Percentiles rank a stretch among this genome's conserved stretches.
These are phyloP conservation scores for Fusarium verticillioides DNA, from an alignment of 2,329 filamentous ascomycete species.

Conservation along the genomic window DNA sequence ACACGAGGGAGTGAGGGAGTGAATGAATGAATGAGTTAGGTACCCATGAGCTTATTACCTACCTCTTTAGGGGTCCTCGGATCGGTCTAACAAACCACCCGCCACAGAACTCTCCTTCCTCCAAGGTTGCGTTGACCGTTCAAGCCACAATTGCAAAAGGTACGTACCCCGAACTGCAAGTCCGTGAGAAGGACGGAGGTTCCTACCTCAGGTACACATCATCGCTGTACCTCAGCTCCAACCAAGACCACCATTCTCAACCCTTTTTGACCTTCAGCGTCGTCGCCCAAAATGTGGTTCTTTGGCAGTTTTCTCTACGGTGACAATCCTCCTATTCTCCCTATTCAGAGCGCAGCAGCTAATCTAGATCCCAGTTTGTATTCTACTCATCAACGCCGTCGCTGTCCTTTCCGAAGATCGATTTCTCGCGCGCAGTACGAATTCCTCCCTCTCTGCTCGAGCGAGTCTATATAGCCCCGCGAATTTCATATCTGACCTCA, in stretches of 20 bases:
- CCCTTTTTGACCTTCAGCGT: not conserved
- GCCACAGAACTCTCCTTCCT: slow-evolving; percentile 13
- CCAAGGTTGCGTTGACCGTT: not conserved
- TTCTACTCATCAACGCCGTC: slow-evolving; percentile 93
- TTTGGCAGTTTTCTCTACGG: slow-evolving; percentile 77
- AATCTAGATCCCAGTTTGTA: slow-evolving; percentile 62
- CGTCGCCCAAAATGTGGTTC: slow-evolving; percentile 69
- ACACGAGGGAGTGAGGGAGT: not conserved
- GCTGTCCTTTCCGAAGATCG: slow-evolving; percentile 95
- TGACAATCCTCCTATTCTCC: slow-evolving; percentile 20
- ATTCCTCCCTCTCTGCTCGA: not conserved
- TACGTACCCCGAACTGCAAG: slow-evolving; percentile 15
- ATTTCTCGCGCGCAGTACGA: slow-evolving; percentile 77
- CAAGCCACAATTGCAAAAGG: slow-evolving; percentile 28
- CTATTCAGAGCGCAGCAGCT: slow-evolving; percentile 5
- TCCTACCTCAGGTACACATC: slow-evolving; percentile 22
- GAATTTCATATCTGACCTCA: slow-evolving; percentile 22
- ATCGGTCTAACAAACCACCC: slow-evolving; percentile 50
- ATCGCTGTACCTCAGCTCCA: slow-evolving; percentile 6
- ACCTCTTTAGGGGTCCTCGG: slow-evolving; percentile 37
- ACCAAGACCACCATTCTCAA: not conserved
- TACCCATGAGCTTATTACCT: slow-evolving; percentile 7
- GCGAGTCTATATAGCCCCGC: not conserved
- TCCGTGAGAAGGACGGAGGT: not conserved
- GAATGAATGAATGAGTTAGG: not conserved